Evolutionary conservation across 305 asterid species (phyloP).

Genomic region (Solanum chacoense): DNA sequence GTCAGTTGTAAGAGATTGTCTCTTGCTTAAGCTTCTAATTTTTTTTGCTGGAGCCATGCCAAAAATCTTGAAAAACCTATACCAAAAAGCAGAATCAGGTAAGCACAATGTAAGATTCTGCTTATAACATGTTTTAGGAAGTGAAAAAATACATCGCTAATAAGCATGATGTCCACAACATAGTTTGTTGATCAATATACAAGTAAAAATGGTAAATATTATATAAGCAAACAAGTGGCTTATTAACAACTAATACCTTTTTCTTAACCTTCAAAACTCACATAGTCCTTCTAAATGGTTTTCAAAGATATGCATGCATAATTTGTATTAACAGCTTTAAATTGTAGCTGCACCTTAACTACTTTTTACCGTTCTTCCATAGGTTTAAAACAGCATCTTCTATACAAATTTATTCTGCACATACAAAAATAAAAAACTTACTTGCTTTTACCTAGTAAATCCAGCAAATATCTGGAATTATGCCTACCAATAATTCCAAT

Average conservation of each 20-base stretch:
- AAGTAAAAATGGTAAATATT: not conserved
- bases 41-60: constrained; percentile 74
- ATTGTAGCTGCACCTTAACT: not conserved
- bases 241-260: not conserved
- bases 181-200: not conserved
- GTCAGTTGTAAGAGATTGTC: constrained; percentile 33
- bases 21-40: constrained; percentile 51
- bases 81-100: not conserved
- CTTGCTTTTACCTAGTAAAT: not conserved
- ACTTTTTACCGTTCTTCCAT: not conserved
- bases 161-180: not conserved
- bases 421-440: not conserved
- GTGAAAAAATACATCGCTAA: not conserved
- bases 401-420: not conserved
- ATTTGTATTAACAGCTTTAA: not conserved
- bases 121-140: not conserved
- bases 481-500: not conserved
- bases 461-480: not conserved
- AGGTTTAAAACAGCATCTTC: not conserved
- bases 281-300: not conserved
- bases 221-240: not conserved
- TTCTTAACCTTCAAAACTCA: not conserved
- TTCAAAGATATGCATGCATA: not conserved
- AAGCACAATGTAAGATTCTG: not conserved
- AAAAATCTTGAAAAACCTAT: constrained; percentile 7